A percentile compares a stretch with the other conserved stretches of the same genome.
Conservation (phyloP, 1,139 yeast species). For the Suhomyces bribrorum region DNA sequence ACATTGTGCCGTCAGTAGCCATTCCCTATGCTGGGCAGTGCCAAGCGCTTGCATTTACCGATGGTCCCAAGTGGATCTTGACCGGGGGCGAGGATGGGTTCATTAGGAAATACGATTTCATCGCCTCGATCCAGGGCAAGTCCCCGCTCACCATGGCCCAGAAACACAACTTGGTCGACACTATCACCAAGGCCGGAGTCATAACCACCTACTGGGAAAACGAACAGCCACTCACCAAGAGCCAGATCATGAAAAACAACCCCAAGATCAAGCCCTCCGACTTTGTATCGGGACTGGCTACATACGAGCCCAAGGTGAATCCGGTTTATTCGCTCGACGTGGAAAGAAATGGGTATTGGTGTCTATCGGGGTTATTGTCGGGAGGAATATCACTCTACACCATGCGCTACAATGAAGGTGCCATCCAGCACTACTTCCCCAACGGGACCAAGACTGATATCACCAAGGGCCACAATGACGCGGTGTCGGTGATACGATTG, state of each 20-base stretch:
- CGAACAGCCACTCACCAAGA: conserved; percentile 70
- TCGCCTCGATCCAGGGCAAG: conserved; percentile 86
- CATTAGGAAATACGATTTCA: conserved; percentile 84
- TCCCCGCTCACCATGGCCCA: conserved; percentile 89
- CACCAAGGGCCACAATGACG: conserved; percentile 57
- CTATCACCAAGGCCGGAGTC: conserved; percentile 82
- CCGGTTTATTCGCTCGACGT: conserved; percentile 89
- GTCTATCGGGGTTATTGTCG: conserved; percentile 74
- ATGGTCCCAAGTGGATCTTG: conserved; percentile 83
- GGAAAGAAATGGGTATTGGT: conserved; percentile 81
- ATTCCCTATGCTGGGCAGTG: conserved; percentile 71
- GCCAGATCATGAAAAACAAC: conserved; percentile 40
- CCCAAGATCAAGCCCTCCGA: conserved; percentile 48
- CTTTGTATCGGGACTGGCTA: conserved; percentile 40
- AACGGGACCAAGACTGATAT: conserved; percentile 28
- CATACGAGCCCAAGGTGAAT: conserved; percentile 67
- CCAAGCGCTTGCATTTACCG: conserved; percentile 75
- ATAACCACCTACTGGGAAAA: conserved; percentile 91
- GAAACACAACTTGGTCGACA: conserved; percentile 83
- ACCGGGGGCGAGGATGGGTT: conserved; percentile 98
- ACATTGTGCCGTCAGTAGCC: conserved; percentile 68
- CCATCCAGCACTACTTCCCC: conserved; percentile 71
- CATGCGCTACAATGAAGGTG: conserved; percentile 81
- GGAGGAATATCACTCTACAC: conserved; percentile 91
- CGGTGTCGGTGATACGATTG: conserved; percentile 72